Evolutionary conservation across 2,329 filamentous ascomycete genomes (phyloP).

Genomic region (Talaromyces sp.): DNA sequence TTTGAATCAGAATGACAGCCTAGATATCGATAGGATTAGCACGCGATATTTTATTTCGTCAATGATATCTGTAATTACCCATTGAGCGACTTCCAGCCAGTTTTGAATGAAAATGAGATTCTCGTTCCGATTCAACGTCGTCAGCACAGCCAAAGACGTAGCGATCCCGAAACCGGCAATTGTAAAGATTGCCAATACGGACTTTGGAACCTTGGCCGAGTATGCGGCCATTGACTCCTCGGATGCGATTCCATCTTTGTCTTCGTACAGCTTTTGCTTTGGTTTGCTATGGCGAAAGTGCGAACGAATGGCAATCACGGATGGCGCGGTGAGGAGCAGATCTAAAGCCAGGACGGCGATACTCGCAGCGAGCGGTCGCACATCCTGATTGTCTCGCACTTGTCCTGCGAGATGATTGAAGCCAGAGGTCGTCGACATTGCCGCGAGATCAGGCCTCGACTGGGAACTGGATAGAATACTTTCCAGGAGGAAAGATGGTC

Average conservation of each 20-base stretch:
- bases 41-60: background rate
- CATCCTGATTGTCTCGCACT: background rate
- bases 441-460: background rate
- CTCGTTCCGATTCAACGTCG: conserved; percentile 29
- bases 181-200: conserved; percentile 51
- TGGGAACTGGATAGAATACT: background rate
- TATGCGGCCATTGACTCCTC: conserved; percentile 59
- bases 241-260: conserved; percentile 64
- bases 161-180: conserved; percentile 52
- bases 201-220: conserved; percentile 56
- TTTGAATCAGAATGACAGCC: background rate
- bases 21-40: background rate
- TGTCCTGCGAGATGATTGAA: background rate
- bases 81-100: conserved; percentile 57
- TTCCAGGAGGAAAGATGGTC: background rate
- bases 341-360: conserved; percentile 24
- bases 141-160: conserved; percentile 52
- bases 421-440: background rate
- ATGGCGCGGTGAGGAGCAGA: conserved; percentile 23
- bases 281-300: conserved; percentile 17
- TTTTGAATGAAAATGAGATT: conserved; percentile 43
- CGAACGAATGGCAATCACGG: conserved; percentile 20
- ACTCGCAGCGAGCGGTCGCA: conserved; percentile 19
- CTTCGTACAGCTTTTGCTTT: conserved; percentile 52
- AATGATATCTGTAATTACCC: conserved; percentile 45